These are phyloP conservation scores for Podosphaera fusca DNA, from an alignment of 2,329 filamentous ascomycete species.

Conservation along the genomic window DNA sequence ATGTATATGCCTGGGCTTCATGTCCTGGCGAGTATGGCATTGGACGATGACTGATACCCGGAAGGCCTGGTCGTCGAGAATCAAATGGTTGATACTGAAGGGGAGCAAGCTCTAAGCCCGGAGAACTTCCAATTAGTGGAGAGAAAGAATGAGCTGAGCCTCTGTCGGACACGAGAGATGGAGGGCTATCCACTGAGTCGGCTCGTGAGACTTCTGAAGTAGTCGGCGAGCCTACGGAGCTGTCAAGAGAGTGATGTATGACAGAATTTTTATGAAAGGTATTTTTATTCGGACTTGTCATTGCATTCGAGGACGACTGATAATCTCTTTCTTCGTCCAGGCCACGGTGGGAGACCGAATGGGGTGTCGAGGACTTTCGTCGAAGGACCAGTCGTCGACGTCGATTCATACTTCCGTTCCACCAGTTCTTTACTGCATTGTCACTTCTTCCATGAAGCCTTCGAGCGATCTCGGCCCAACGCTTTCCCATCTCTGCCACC, in stretches of 20 bases:
- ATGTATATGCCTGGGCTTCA: not conserved
- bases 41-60: not conserved
- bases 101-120: constrained; percentile 14
- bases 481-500: constrained; percentile 57
- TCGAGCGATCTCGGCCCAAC: constrained; percentile 83
- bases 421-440: constrained; percentile 96
- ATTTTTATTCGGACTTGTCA: not conserved
- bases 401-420: constrained; percentile 82
- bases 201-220: constrained; percentile 37
- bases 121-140: constrained; percentile 18
- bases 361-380: constrained; percentile 11
- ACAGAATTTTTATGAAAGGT: not conserved
- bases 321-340: constrained; percentile 15
- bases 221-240: constrained; percentile 38
- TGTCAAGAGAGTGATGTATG: constrained; percentile 19
- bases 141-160: constrained; percentile 39
- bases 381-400: constrained; percentile 22
- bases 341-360: constrained; percentile 2
- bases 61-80: not conserved
- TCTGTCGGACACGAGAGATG: constrained; percentile 48
- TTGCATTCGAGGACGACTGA: constrained; percentile 13
- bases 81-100: constrained; percentile 8
- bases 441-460: constrained; percentile 66
- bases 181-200: constrained; percentile 33
- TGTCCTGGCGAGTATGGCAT: not conserved